Evolutionary conservation across 116 monocot species (phyloP), one percentile per base, ranked within the genome.

Genomic region (Thalassia testudinum): DNA sequence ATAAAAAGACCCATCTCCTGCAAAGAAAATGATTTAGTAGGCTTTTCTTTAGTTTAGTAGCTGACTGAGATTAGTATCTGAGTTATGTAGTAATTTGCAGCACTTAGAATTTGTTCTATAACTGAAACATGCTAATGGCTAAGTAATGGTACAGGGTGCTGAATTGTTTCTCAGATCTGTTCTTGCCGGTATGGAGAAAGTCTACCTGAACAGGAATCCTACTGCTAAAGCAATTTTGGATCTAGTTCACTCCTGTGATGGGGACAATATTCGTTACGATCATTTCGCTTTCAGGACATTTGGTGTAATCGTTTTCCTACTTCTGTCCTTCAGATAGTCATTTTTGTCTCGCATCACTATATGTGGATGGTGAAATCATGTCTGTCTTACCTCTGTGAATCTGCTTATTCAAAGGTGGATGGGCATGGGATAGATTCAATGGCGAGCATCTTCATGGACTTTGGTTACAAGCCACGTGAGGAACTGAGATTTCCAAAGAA

Each of bases 231-330:
- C 82, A 7, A 66, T 97, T 52, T 60, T 97, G 47, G 85, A 97
- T 7, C 85, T 85, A 47, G 89, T 89, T 18, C 65, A 45, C 21
- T 60, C 67, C 11, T 19, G 47, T 13, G 79, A 89, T 64, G 85
- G 82, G 12, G 69, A 72, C 50, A 65, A 68, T 48, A 60, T 89
- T 37, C 79, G 72, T 52, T 89, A 89, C 37, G 97, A 89, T 82
- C 97, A 97, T 62, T 75, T 97, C 45, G 90, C 97, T 43, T 97
- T 82, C 50, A 67, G 97, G 20, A 97, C 90, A 42, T 89, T 89
- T 69, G 97, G 79, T 64, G 90, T 97, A 79, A 27, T 37, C 43
- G n/a, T 7, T 23, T 7, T 30, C 19, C 24, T 62, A 28, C 10
- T 62, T 21, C 47, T 6, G 24, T 50, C 42, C 16, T 15, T 37